Evolutionary conservation across 306 rosid species (phyloP), one percentile per base, ranked within the genome.

Genomic region (Vigna radiata): DNA sequence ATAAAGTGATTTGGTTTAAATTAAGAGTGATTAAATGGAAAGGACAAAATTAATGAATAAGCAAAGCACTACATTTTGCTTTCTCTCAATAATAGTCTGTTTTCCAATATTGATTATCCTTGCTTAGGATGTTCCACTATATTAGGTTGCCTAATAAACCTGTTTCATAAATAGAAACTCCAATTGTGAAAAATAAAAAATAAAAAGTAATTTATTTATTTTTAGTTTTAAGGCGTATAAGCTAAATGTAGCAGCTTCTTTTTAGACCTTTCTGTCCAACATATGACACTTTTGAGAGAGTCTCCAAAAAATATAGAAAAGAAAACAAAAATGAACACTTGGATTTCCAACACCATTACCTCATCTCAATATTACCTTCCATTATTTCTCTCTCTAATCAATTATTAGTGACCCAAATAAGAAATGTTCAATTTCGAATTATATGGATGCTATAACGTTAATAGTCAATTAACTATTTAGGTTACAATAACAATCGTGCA

Each of bases 41-140:
- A 71, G 87, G 83, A 83, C 85, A 71, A 84, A n/a, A 65, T 61
- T 58, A 68, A 60, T 68, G 85, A 81, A 80, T 72, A 67, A 77
- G 83, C 75, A 79, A 67, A 60, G 77, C 87, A 81, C 85, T 59
- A 43, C 15, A 29, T 47, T 29, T 62, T 19, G 6, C 33, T 63
- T 70, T 70, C 68, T 48, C 59, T 17, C 43, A 18, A 67, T 72
- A 67, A 43, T 66, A 60, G 16, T 39, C 69, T 65, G 50, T 77
- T 47, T 71, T 63, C 56, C 47, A 46, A 65, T 19, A 82, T 72
- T 47, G 27, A 70, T 55, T 58, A 25, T 36, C 48, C 8, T 33
- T 8, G 14, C 43, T 83, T 78, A 33, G 25, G 76, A 73, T 49
- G 18, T 37, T 66, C 84, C 79, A 80, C 82, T 65, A 21, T 27